Evolutionary conservation across 805 yeast species (phyloP).

Genomic region (Komagataella pseudopastoris): DNA sequence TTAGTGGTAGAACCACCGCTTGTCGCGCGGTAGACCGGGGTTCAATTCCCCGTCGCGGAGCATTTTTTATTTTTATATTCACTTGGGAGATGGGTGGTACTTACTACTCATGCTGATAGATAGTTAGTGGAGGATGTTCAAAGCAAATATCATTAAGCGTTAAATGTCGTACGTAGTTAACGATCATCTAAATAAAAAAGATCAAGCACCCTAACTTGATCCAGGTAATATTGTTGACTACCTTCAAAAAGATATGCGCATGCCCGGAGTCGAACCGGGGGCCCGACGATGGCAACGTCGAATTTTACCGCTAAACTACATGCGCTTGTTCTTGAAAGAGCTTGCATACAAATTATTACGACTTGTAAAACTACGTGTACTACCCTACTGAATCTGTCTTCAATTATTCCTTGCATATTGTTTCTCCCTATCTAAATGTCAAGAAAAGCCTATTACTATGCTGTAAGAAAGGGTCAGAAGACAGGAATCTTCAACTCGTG

Average conservation of each 20-base stretch:
- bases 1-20: slow-evolving; percentile 1
- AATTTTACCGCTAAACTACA: slow-evolving; percentile 1
- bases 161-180: too few relatives aligned
- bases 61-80: not conserved
- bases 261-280: slow-evolving; percentile 5
- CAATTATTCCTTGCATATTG: not conserved
- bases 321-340: not conserved
- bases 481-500: slow-evolving; percentile 50
- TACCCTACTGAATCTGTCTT: not conserved
- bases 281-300: slow-evolving; percentile 2
- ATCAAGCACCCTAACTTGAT: too few relatives aligned
- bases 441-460: slow-evolving; percentile 25
- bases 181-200: too few relatives aligned
- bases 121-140: not conserved
- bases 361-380: not conserved
- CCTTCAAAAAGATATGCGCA: not conserved
- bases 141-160: too few relatives aligned
- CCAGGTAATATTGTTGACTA: too few relatives aligned
- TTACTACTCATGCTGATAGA: not conserved
- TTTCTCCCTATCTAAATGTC: not conserved
- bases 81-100: not conserved
- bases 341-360: not conserved
- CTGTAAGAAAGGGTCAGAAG: slow-evolving; percentile 37
- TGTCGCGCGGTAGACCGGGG: slow-evolving; percentile 2
- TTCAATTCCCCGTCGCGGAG: slow-evolving; percentile 1